Conservation (phyloP, 2,329 filamentous ascomycete genomes). For the Pseudogymnoascus sp. region DNA sequence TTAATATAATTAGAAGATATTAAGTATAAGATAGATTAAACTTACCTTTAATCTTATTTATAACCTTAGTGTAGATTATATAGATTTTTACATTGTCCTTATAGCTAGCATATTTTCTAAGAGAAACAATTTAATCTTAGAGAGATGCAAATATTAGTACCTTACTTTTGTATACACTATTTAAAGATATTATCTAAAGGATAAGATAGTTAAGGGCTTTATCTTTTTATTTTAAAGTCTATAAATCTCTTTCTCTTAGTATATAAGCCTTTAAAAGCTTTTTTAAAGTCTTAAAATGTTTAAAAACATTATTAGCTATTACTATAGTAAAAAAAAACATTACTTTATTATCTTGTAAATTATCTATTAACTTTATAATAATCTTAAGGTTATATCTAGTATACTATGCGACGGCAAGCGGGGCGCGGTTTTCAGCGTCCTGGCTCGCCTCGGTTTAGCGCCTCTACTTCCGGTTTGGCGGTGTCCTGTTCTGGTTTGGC, state of each 20-base stretch:
- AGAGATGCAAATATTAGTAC: background rate
- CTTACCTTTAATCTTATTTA: conserved; percentile 6
- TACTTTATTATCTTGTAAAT: background rate
- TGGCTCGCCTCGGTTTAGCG: background rate
- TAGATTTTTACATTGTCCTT: background rate
- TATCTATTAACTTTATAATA: background rate
- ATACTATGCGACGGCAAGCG: conserved; percentile 2
- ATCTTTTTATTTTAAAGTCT: background rate
- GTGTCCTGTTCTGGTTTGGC: background rate
- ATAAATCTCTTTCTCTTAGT: conserved; percentile 1
- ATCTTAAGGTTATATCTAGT: background rate
- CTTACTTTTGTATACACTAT: background rate
- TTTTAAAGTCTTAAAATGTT: background rate
- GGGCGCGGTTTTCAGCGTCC: background rate
- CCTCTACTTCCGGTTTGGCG: conserved; percentile 3
- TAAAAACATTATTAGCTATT: conserved; percentile 4
- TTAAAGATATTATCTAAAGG: background rate
- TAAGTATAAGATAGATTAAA: background rate
- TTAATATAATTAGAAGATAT: background rate
- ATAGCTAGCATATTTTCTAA: background rate
- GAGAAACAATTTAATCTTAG: background rate
- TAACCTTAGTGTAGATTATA: background rate
- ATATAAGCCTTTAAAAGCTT: background rate
- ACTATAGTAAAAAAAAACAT: conserved; percentile 7
- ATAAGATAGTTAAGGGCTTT: background rate